Conservation (phyloP, 495 filamentous ascomycete genomes). For the Cercophora samala region DNA sequence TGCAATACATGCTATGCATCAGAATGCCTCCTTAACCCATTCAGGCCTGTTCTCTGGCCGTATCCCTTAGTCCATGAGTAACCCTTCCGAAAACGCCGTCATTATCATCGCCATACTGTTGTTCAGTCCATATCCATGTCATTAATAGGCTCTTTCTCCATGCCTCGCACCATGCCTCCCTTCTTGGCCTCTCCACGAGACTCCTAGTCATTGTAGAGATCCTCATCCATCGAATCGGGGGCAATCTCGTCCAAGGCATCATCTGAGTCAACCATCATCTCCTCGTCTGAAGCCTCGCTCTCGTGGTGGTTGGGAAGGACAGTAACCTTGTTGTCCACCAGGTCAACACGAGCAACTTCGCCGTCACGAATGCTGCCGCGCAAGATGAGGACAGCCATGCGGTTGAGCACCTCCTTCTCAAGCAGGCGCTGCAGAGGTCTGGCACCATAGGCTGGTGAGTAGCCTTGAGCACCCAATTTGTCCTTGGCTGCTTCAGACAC, state of each 20-base stretch:
- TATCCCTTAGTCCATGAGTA: background rate
- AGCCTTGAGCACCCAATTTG: constrained; percentile 82
- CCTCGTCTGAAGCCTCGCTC: constrained; percentile 62
- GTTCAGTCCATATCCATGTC: background rate
- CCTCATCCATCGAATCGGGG: constrained; percentile 70
- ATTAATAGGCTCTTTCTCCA: background rate
- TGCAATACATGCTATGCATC: background rate
- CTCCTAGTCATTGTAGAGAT: constrained; percentile 58
- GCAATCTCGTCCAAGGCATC: constrained; percentile 66
- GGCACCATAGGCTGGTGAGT: constrained; percentile 91
- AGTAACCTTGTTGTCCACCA: constrained; percentile 66
- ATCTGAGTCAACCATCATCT: constrained; percentile 65
- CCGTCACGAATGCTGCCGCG: constrained; percentile 80
- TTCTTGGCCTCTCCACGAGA: background rate
- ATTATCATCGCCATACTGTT: background rate
- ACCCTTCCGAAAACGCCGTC: background rate
- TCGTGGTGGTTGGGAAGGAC: constrained; percentile 79
- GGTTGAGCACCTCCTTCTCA: constrained; percentile 94
- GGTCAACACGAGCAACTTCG: constrained; percentile 72
- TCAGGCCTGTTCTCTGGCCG: background rate
- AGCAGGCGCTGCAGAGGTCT: constrained; percentile 83
- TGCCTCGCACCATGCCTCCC: background rate
- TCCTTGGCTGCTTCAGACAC: constrained; percentile 81
- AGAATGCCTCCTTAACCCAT: background rate
- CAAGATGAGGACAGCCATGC: constrained; percentile 83